Evolutionary conservation across 2,329 filamentous ascomycete species (phyloP).

Genomic region (Nemania diffusa): DNA sequence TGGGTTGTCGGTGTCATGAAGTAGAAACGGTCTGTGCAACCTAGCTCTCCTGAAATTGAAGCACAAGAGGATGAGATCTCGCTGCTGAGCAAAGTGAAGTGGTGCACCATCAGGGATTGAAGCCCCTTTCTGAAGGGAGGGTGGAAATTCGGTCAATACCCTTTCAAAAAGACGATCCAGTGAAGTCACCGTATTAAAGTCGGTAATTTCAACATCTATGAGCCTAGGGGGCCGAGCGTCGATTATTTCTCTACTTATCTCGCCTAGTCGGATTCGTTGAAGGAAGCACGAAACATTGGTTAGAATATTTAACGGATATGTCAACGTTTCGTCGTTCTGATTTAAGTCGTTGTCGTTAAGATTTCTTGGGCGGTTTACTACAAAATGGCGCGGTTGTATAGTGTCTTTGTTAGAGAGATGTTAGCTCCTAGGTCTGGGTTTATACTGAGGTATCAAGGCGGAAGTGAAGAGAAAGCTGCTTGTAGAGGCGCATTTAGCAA

Average conservation of each 20-base stretch:
- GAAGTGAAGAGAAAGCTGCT: neutral
- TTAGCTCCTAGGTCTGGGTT: conserved; percentile 37
- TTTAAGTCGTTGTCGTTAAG: conserved; percentile 52
- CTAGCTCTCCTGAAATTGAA: conserved; percentile 44
- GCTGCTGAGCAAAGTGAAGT: conserved; percentile 32
- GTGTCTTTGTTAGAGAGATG: conserved; percentile 52
- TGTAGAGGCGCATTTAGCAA: neutral
- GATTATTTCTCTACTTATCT: conserved; percentile 51
- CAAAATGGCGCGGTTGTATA: conserved; percentile 54
- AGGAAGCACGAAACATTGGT: conserved; percentile 54
- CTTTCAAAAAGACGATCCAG: conserved; percentile 48
- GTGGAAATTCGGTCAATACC: conserved; percentile 36
- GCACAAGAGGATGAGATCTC: conserved; percentile 39
- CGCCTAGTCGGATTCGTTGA: conserved; percentile 52
- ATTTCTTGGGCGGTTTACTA: conserved; percentile 53
- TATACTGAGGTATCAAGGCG: neutral
- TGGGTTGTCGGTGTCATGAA: conserved; percentile 34
- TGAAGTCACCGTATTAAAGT: conserved; percentile 49
- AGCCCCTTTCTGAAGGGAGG: conserved; percentile 30
- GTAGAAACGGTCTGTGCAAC: conserved; percentile 45
- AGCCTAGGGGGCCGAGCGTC: conserved; percentile 45
- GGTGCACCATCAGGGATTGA: conserved; percentile 36
- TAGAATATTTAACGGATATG: conserved; percentile 46
- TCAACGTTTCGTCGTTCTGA: conserved; percentile 44
- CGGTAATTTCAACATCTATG: conserved; percentile 44